Conservation (phyloP, 768 basidiomycete species). For the Tulasnella sp. region DNA sequence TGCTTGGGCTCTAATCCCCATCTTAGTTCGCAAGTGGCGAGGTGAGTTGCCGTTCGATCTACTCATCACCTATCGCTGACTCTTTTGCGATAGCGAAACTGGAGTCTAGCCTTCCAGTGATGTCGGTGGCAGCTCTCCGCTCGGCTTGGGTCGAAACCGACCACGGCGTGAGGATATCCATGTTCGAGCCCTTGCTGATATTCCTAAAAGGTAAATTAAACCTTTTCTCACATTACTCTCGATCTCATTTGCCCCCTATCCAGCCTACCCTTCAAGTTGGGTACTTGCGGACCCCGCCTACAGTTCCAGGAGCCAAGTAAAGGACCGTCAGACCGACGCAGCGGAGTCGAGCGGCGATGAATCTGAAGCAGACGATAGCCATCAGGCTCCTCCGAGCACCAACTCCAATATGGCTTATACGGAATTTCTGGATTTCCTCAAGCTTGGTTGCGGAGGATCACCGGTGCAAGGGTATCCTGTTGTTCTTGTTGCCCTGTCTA, state of each 20-base stretch:
- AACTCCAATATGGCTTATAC: conserved; percentile 39
- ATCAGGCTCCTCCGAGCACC: conserved; percentile 32
- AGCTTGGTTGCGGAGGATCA: conserved; percentile 69
- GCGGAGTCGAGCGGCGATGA: conserved; percentile 27
- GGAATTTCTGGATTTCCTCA: conserved; percentile 73
- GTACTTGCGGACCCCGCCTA: conserved; percentile 28
- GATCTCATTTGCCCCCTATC: conserved; percentile 3
- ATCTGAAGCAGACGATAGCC: conserved; percentile 27
- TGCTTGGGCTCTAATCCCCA: conserved; percentile 49
- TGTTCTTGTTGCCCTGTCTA: conserved; percentile 71
- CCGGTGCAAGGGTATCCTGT: conserved; percentile 75
- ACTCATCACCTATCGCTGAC: not conserved
- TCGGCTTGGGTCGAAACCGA: conserved; percentile 69
- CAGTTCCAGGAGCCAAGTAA: not conserved
- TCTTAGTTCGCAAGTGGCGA: not conserved
- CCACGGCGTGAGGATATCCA: conserved; percentile 50
- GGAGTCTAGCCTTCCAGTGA: conserved; percentile 4
- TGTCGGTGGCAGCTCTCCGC: conserved; percentile 46
- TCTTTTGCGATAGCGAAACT: not conserved
- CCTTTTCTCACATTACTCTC: not conserved
- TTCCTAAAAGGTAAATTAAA: conserved; percentile 57
- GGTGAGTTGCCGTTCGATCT: not conserved
- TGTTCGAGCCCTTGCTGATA: conserved; percentile 63
- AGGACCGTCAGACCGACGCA: not conserved
- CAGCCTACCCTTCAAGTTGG: conserved; percentile 67